Base-by-base conservation (phyloP, 768 basidiomycete genomes). In the Hypholoma fasciculare region DNA sequence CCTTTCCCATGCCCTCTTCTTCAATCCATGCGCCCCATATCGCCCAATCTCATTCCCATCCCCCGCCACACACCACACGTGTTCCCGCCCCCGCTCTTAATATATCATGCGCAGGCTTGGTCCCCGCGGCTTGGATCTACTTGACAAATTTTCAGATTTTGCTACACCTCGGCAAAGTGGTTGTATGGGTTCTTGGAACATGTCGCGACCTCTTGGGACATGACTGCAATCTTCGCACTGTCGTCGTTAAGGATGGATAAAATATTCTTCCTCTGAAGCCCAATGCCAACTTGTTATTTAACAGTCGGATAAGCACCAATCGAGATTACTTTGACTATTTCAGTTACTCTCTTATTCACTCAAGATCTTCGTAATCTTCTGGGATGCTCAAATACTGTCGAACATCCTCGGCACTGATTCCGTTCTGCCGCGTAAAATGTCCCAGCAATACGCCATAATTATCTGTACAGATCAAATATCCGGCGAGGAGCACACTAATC, bases 321-420 rank as follows among this genome's bases (percentile, higher is more conserved):
- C 30, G 30, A 34, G 30, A 34, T 34, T 9, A 34, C 30, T 34
- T 9, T 2, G 30, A 17, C 19, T 19, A 19, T 23, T 46, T 23
- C 23, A 23, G 23, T 23, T 23, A 23, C 14, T 48, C 47, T 48
- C 48, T 26, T 36, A 16, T 38, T 56, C 60, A 82, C 46, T 72
- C 87, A 20, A 92, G 80, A 66, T 92, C 90, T 66, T 93, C 91
- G 62, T 91, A 92, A 55, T 89, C 87, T 26, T 89, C 88, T 51
- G 79, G 81, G 52, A 93, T 76, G 1, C 80, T 86, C 48, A 92
- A 73, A 69, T 83, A 86, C 64, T 78, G 79, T 51, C 89, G 82
- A 61, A 93, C 76, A 53, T 92, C 91, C 54, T 80, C 80, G 0
- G 75, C 69, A 37, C 85, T 82, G 13, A 86, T 76, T 3, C 80